Evolutionary conservation across 306 rosid species (phyloP).

Genomic region (Quercus rubra): DNA sequence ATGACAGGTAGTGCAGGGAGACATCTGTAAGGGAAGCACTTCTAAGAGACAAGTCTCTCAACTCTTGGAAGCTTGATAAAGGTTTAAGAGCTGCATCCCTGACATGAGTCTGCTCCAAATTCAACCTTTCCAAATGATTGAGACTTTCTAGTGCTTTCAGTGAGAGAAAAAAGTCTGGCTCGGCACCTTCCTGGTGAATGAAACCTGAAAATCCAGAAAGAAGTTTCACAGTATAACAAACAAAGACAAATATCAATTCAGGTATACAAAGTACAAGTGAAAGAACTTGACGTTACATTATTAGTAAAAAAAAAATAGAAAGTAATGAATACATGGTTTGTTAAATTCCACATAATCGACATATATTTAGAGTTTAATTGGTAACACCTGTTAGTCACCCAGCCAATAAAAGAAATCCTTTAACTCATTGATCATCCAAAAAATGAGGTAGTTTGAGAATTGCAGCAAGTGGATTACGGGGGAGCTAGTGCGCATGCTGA

Average conservation of each 20-base stretch:
- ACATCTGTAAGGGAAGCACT: slow-evolving; percentile 61
- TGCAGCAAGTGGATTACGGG: not conserved
- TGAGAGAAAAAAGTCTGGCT: slow-evolving; percentile 33
- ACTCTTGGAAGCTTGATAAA: slow-evolving; percentile 52
- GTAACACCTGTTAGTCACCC: not conserved
- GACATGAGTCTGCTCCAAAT: slow-evolving; percentile 63
- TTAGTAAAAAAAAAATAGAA: not conserved
- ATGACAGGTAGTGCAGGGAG: slow-evolving; percentile 55
- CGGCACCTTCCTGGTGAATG: slow-evolving; percentile 28
- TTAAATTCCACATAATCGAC: not conserved
- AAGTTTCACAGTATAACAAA: not conserved
- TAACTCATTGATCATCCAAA: not conserved
- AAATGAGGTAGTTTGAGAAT: not conserved
- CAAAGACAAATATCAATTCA: not conserved
- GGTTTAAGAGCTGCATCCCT: slow-evolving; percentile 50
- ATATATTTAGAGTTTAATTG: not conserved
- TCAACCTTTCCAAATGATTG: slow-evolving; percentile 53
- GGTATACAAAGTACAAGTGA: not conserved
- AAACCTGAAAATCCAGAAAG: slow-evolving; percentile 44
- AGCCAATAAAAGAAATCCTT: not conserved
- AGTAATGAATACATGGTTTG: not conserved
- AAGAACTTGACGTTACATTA: not conserved
- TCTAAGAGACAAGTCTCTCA: slow-evolving; percentile 54
- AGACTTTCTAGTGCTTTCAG: slow-evolving; percentile 52
- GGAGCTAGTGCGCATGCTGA: not conserved